Conservation (phyloP, 495 filamentous ascomycete genomes). For the Penicillium malachiteum region DNA sequence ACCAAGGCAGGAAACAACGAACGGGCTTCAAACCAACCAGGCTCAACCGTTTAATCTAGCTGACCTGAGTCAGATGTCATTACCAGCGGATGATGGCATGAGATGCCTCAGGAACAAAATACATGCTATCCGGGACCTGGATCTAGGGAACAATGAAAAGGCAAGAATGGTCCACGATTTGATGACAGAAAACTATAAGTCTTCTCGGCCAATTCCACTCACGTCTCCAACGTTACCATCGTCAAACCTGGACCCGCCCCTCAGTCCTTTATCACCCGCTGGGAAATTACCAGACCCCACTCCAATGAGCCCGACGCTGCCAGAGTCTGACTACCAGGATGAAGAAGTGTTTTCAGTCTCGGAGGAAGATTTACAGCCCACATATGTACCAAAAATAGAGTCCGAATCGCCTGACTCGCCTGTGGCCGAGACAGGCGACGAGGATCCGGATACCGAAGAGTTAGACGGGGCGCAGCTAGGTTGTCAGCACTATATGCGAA, state of each 20-base stretch:
- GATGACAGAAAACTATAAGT: conserved; percentile 76
- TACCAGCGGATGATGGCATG: conserved; percentile 96
- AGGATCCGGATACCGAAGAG: conserved; percentile 43
- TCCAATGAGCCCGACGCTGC: conserved; percentile 30
- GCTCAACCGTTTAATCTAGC: conserved; percentile 14
- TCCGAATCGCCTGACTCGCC: conserved; percentile 34
- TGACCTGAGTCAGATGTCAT: conserved; percentile 28
- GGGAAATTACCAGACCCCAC: conserved; percentile 27
- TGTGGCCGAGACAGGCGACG: conserved; percentile 37
- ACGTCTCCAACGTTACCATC: conserved; percentile 22
- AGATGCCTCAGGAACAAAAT: conserved; percentile 70
- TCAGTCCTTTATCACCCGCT: conserved; percentile 32
- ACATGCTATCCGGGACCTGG: conserved; percentile 65
- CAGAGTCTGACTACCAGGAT: conserved; percentile 26
- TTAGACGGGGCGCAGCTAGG: conserved; percentile 57
- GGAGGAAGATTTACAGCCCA: conserved; percentile 67
- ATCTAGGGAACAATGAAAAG: conserved; percentile 68
- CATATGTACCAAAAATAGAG: conserved; percentile 58
- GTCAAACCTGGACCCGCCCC: conserved; percentile 35
- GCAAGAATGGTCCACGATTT: conserved; percentile 79
- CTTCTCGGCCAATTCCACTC: conserved; percentile 36
- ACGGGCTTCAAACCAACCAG: conserved; percentile 1
- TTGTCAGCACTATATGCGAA: conserved; percentile 90
- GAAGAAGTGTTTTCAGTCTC: conserved; percentile 67
- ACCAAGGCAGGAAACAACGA: conserved; percentile 1